Base-by-base conservation (phyloP, 345 rosid species). In the Camelina neglecta region DNA sequence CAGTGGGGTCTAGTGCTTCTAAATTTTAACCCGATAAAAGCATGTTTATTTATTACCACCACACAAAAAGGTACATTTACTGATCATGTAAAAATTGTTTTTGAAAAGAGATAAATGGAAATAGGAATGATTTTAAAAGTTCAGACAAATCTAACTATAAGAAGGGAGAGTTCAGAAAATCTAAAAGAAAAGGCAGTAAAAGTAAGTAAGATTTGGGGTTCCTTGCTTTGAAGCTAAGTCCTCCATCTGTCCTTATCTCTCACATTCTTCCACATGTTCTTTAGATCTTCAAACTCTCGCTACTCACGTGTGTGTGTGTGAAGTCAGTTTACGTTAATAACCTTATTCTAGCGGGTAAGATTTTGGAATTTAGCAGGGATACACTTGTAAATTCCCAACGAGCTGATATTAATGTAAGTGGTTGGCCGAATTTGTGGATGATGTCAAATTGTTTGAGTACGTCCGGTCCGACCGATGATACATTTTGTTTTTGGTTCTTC, bases 181-280 rank as follows among this genome's bases (percentile, higher is more conserved):
- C 11, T 74, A 36, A 24, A 65, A 38, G 5, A 29, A 74, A 38
- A 26, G n/a, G 24, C 11, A 31, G 64, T 54, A 42, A 12, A 35
- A 12, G 26, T 24, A 24, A 74, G 7, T 47, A 35, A 35, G 38
- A 35, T 8, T 35, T 35, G 38, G 55, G 16, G 78, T 58, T 59
- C 23, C 59, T 75, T 75, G 60, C 73, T 75, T 75, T 39, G 0
- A 75, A 59, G 73, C 59, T n/a, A 65, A 65, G 72, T 47, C 50
- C 41, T 65, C 42, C 67, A 67, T 11, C n/a, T 59, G 35, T 57
- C 65, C 12, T 45, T 59, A 5, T 47, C 8, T 36, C 33, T 75
- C 44, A 15, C 55, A 72, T 50, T 71, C 49, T 61, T 38, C 13
- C 71, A 73, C 77, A 64, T 73, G 47, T 63, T 26, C 29, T 63